Evolutionary conservation across 2,329 filamentous ascomycete genomes (phyloP), one percentile per base, ranked within the genome.

Genomic region (Aspergillus luchuensis): DNA sequence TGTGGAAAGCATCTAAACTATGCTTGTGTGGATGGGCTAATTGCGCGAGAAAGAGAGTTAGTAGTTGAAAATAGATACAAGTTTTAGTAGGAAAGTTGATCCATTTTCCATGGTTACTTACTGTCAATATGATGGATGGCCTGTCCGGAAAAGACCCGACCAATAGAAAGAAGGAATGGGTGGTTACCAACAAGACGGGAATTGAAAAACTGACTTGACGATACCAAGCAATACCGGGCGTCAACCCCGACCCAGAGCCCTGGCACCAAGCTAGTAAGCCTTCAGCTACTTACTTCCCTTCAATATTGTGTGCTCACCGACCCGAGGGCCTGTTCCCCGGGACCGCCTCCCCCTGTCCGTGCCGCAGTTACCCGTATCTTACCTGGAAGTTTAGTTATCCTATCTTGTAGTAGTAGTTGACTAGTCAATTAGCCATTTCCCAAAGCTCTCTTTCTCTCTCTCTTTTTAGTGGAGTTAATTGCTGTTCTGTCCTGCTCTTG

Each of bases 311-410:
- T 36, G 33, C 33, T 36, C 58, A 64, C 60, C 62, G 57, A 65
- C 61, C 63, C 66, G 51, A 58, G 57, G 47, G 58, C 62, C 66
- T 67, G 59, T 60, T 54, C 55, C 52, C 50, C 56, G 66, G 66
- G 65, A 49, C 63, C 43, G 43, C 23, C 33, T 36, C 63, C 56
- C 65, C 63, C 62, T 66, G 63, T 41, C 38, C 41, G 13, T 10
- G 28, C 25, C 43, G 30, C 51, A 48, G 47, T 54, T 43, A 50
- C 30, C 33, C 28, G 57, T 57, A 59, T 38, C 25, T 55, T 25
- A 41, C 53, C 56, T 33, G 45, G 39, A 11, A 28, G n/a, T 45
- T 33, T 25, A 11, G 38, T 54, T n/a, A 23, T 17, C 30, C 25
- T 59, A 55, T 36, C 48, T 59, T 49, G 41, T 45, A 23, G 41